Percentiles rank a stretch among this genome's conserved stretches.
Evolutionary conservation across 1,284 basidiomycete species (phyloP).

Genomic region (Cryptococcus sp.): DNA sequence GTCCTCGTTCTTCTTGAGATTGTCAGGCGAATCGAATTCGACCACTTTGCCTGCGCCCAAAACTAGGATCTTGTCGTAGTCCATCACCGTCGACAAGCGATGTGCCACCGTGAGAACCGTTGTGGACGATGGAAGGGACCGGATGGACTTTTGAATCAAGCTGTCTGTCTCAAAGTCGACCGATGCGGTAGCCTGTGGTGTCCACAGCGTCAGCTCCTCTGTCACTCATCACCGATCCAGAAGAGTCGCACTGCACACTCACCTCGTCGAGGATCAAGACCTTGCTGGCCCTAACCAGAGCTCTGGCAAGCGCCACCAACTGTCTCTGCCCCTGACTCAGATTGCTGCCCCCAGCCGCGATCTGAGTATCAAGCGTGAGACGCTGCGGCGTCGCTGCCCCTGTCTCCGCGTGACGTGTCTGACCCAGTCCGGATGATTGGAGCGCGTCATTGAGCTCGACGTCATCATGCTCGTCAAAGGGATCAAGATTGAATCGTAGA

Average conservation of each 20-base stretch:
- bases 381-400: slow-evolving; percentile 43
- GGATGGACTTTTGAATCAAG: slow-evolving; percentile 57
- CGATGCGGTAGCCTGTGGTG: slow-evolving; percentile 48
- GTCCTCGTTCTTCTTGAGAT: slow-evolving; percentile 60
- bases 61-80: slow-evolving; percentile 59
- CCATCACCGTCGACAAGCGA: slow-evolving; percentile 57
- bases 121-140: slow-evolving; percentile 50
- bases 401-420: slow-evolving; percentile 22
- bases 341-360: slow-evolving; percentile 60
- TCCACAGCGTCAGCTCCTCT: no score
- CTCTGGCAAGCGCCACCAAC: slow-evolving; percentile 60
- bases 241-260: slow-evolving; percentile 6
- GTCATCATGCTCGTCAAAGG: slow-evolving; percentile 73
- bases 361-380: slow-evolving; percentile 50
- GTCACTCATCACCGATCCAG: background rate
- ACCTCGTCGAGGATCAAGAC: slow-evolving; percentile 61
- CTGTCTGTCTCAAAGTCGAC: slow-evolving; percentile 56
- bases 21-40: slow-evolving; percentile 62
- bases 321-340: slow-evolving; percentile 72
- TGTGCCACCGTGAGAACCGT: slow-evolving; percentile 56
- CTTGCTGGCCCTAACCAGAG: slow-evolving; percentile 58
- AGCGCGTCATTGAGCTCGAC: slow-evolving; percentile 59
- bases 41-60: slow-evolving; percentile 58
- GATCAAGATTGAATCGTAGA: slow-evolving; percentile 73
- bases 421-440: slow-evolving; percentile 54